Percentiles rank a stretch among this genome's conserved stretches.
phyloP scores from a whole-genome alignment of 345 rosid species.

The Syzygium grande region DNA sequence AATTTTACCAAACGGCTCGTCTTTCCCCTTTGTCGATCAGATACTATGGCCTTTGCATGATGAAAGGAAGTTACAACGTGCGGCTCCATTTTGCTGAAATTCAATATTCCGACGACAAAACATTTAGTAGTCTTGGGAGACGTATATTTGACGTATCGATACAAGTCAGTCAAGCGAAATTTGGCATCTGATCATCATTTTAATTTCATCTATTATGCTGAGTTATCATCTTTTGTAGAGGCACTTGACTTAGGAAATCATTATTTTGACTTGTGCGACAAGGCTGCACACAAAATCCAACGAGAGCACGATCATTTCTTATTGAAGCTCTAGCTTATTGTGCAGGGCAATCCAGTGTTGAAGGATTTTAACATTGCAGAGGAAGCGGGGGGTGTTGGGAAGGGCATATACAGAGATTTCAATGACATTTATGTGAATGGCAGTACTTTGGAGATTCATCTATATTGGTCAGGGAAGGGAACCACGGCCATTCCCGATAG shows the following conservation, averaged over 20 bases:
- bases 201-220: neutral
- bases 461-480: constrained; percentile 80
- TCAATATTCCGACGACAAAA: constrained; percentile 38
- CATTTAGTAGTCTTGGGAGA: constrained; percentile 52
- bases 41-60: constrained; percentile 74
- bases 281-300: neutral
- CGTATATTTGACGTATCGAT: constrained; percentile 65
- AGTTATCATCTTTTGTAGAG: neutral
- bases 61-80: constrained; percentile 40
- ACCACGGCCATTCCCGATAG: constrained; percentile 53
- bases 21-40: constrained; percentile 63
- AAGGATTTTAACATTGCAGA: constrained; percentile 56
- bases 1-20: constrained; percentile 48
- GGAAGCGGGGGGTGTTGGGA: constrained; percentile 70
- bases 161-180: constrained; percentile 30
- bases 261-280: too few species aligned
- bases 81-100: constrained; percentile 83
- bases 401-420: constrained; percentile 6
- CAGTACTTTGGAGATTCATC: constrained; percentile 64
- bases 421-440: constrained; percentile 37
- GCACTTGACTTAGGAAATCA: neutral
- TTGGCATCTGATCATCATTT: neutral
- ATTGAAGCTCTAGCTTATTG: neutral
- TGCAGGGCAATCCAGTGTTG: constrained; percentile 44
- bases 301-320: neutral